Evolutionary conservation across 257 asterid genomes (phyloP), one percentile per base, ranked within the genome.

Genomic region (Salvia rosmarinus): DNA sequence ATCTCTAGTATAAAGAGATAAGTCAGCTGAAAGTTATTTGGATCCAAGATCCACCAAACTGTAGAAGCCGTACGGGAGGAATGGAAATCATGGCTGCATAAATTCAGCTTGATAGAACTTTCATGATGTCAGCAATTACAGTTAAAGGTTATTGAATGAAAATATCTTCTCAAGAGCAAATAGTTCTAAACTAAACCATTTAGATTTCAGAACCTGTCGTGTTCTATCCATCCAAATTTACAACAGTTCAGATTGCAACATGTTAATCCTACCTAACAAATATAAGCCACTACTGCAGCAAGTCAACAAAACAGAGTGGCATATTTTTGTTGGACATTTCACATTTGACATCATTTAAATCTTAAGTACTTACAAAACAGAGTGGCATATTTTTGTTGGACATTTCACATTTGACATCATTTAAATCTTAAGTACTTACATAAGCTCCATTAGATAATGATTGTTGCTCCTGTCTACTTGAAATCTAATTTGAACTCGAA

Each of bases 261-360:
- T 35, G 16, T 55, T n/a, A n/a, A n/a, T n/a, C 30, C 42, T 23
- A 50, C 52, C 63, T 47, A 43, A 43, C 14, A 67, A 67, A 10
- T 14, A 28, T 4, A n/a, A 9, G 30, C n/a, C n/a, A n/a, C n/a
- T n/a, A n/a, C n/a, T n/a, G n/a, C n/a, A n/a, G n/a, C n/a, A n/a
- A n/a, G n/a, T n/a, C n/a, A n/a, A 12, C 50, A 11, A n/a, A n/a
- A n/a, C n/a, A n/a, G n/a, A n/a, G n/a, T n/a, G n/a, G n/a, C n/a
- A n/a, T n/a, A n/a, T n/a, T n/a, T n/a, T n/a, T n/a, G n/a, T n/a
- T n/a, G n/a, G n/a, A n/a, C n/a, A n/a, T n/a, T n/a, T n/a, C n/a
- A 37, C 16, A n/a, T 5, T 34, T 13, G 20, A 64, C 37, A 43
- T 43, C 19, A 34, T 40, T 19, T 19, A 40, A 64, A 43, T 6